Conservation (phyloP, 176 grass and related monocot genomes). For the Phoenix dactylifera region DNA sequence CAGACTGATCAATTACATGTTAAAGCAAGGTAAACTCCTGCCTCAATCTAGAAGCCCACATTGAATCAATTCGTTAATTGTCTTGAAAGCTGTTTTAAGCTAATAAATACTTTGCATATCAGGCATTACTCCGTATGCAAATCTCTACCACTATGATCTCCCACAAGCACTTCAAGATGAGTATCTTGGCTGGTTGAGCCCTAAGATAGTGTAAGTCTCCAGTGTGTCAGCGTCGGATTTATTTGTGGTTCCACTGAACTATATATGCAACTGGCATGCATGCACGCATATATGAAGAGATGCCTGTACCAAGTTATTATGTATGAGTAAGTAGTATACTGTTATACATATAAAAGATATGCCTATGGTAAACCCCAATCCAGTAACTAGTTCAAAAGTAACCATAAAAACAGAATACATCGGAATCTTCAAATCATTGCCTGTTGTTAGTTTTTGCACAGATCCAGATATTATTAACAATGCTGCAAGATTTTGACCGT, state of each 20-base stretch:
- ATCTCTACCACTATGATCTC: constrained; percentile 69
- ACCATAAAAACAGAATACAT: too few relatives aligned
- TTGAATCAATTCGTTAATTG: background rate
- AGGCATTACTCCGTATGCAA: constrained; percentile 65
- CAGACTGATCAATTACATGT: constrained; percentile 51
- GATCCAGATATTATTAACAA: too few relatives aligned
- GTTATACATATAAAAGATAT: too few relatives aligned
- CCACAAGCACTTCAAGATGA: constrained; percentile 39
- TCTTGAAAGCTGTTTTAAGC: background rate
- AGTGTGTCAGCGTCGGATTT: background rate
- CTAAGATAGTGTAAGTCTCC: constrained; percentile 42
- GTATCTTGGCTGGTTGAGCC: constrained; percentile 43
- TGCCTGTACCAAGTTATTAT: too few relatives aligned
- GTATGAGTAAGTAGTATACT: too few relatives aligned
- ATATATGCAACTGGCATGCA: too few relatives aligned
- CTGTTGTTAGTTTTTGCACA: too few relatives aligned
- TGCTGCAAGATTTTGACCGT: too few relatives aligned
- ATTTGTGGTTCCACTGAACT: background rate
- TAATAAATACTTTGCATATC: constrained; percentile 4
- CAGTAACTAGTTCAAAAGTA: too few relatives aligned
- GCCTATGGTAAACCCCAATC: too few relatives aligned
- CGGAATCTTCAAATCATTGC: too few relatives aligned
- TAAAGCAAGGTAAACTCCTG: constrained; percentile 31
- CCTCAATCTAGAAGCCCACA: background rate
- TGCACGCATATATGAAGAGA: too few relatives aligned